Percentiles rank a stretch among this genome's conserved stretches.
These are phyloP conservation scores for Cytospora chrysosperma DNA, from an alignment of 2,329 filamentous ascomycete species.

Conservation along the genomic window DNA sequence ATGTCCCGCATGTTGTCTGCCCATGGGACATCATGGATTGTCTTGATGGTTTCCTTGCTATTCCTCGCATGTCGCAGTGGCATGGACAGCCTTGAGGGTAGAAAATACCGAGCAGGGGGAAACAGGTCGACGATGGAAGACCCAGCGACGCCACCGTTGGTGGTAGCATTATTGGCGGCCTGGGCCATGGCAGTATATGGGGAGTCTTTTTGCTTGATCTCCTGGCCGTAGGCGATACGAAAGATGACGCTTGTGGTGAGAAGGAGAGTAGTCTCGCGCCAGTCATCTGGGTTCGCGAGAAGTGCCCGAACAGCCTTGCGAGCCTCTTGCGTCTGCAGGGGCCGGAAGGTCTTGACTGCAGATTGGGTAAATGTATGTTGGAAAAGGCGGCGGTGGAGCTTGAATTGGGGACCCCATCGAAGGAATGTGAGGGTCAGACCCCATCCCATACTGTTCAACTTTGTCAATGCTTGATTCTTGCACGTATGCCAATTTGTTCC, in stretches of 20 bases:
- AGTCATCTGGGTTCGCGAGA: conserved; percentile 26
- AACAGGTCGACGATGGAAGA: conserved; percentile 48
- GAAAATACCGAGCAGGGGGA: conserved; percentile 44
- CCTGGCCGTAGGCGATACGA: conserved; percentile 30
- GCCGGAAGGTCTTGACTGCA: conserved; percentile 33
- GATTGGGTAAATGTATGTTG: conserved; percentile 41
- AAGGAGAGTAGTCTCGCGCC: conserved; percentile 29
- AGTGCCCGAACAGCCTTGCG: conserved; percentile 31
- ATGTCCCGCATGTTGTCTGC: conserved; percentile 32
- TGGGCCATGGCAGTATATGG: conserved; percentile 29
- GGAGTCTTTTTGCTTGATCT: conserved; percentile 26
- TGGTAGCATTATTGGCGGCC: conserved; percentile 29
- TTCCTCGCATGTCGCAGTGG: conserved; percentile 31
- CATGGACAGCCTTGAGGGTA: conserved; percentile 34
- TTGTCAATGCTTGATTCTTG: conserved; percentile 2
- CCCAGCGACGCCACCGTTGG: conserved; percentile 33
- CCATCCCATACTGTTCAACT: conserved; percentile 39
- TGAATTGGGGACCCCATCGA: conserved; percentile 39
- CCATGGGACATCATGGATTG: conserved; percentile 46
- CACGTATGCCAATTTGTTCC: not conserved
- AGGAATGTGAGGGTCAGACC: conserved; percentile 44
- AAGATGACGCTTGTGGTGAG: conserved; percentile 32
- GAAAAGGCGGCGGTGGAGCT: conserved; percentile 41
- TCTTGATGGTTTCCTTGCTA: conserved; percentile 35
- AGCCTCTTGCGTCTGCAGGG: conserved; percentile 35